Conservation (phyloP, 139 green algal species). For the Chlorella ohadii region DNA sequence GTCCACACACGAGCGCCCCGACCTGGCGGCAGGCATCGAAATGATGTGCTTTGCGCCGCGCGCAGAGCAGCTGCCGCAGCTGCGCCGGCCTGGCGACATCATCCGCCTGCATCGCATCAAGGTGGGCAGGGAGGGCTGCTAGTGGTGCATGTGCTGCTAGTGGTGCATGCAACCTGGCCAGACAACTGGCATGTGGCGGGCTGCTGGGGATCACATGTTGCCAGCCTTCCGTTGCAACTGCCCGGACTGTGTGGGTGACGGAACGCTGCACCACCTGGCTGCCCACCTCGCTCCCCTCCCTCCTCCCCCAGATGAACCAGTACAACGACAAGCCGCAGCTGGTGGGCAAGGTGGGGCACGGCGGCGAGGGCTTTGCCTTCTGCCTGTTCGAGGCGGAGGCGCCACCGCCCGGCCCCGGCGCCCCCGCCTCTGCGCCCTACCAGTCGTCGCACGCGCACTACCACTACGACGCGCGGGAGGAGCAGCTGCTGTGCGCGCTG, state of each 20-base stretch:
- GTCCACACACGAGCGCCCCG: neutral
- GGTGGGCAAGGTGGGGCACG: conserved; percentile 36
- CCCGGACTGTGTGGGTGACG: too few relatives aligned
- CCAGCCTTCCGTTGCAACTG: too few relatives aligned
- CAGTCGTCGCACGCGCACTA: conserved; percentile 36
- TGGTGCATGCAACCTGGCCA: too few relatives aligned
- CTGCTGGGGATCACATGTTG: too few relatives aligned
- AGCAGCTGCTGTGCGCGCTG: conserved; percentile 31
- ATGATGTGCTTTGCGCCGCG: conserved; percentile 45
- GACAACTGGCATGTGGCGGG: neutral
- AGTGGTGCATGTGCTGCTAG: too few relatives aligned
- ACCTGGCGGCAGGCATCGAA: conserved; percentile 34
- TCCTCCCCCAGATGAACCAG: conserved; percentile 1
- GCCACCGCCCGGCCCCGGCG: neutral
- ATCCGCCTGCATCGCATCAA: conserved; percentile 53
- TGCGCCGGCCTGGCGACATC: conserved; percentile 49
- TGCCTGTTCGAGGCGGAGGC: conserved; percentile 36
- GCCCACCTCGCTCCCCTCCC: neutral
- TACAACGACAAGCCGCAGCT: conserved; percentile 51
- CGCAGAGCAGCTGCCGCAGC: conserved; percentile 16
- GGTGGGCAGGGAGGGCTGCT: neutral
- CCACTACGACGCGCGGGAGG: conserved; percentile 28
- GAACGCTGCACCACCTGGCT: too few relatives aligned
- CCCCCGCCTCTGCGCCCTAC: conserved; percentile 31
- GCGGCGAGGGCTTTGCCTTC: conserved; percentile 22